These are phyloP conservation scores for Claviceps sp. DNA, from an alignment of 2,329 filamentous ascomycete genomes.

Conservation along the genomic window DNA sequence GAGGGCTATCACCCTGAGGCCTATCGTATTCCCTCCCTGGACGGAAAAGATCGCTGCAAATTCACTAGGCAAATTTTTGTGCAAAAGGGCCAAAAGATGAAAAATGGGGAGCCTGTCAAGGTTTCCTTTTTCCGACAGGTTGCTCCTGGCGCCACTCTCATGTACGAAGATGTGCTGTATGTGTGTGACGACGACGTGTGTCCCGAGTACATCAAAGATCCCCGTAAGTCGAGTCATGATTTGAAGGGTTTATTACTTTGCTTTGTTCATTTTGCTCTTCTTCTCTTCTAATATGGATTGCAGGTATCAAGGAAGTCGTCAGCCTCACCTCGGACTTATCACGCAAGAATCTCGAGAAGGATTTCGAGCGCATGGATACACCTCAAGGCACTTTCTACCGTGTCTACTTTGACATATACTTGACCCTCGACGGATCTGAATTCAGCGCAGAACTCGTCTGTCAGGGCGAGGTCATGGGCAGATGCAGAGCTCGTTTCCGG, in stretches of 20 bases:
- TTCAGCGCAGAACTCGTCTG: constrained; percentile 98
- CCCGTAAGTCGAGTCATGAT: constrained; percentile 54
- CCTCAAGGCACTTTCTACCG: constrained; percentile 94
- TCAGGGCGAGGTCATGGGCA: constrained; percentile 97
- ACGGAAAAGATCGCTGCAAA: constrained; percentile 97
- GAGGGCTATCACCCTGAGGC: constrained; percentile 97
- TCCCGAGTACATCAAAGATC: constrained; percentile 98
- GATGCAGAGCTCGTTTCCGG: constrained; percentile 81
- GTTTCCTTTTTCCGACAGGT: constrained; percentile 98
- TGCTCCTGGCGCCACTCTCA: constrained; percentile 87
- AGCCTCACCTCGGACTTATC: constrained; percentile 94
- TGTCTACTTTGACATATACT: constrained; percentile 66
- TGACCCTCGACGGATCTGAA: constrained; percentile 92
- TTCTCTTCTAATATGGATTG: not conserved
- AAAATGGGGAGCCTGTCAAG: constrained; percentile 98
- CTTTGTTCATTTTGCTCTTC: too few relatives aligned
- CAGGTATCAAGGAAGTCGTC: constrained; percentile 97
- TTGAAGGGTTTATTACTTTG: too few relatives aligned
- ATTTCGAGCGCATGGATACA: constrained; percentile 98
- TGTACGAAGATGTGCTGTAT: constrained; percentile 98
- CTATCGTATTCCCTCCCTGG: constrained; percentile 89
- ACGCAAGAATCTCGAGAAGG: constrained; percentile 96
- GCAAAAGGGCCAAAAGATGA: constrained; percentile 95
- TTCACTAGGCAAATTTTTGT: constrained; percentile 98
- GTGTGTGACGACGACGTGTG: constrained; percentile 97